Evolutionary conservation across 1,284 basidiomycete species (phyloP).

Genomic region (Moesziomyces sp.): DNA sequence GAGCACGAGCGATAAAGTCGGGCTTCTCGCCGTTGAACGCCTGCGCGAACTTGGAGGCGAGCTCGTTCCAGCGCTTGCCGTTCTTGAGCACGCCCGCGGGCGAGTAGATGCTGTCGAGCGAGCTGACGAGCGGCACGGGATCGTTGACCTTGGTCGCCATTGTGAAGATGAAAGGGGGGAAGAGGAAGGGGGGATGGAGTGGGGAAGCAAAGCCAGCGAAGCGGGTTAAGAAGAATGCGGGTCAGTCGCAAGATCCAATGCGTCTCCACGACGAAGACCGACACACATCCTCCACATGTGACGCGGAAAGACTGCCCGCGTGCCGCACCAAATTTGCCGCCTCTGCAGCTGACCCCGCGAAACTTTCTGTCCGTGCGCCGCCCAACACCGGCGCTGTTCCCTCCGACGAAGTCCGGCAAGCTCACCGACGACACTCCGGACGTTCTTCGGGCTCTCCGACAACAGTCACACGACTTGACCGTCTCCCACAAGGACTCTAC

Average conservation of each 20-base stretch:
- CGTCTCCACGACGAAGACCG: background rate
- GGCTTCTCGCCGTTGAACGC: conserved; percentile 35
- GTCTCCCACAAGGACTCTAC: background rate
- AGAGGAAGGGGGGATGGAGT: background rate
- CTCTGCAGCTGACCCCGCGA: too few species aligned
- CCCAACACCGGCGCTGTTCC: background rate
- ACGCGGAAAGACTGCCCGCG: too few species aligned
- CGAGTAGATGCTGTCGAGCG: conserved; percentile 58
- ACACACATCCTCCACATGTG: conserved; percentile 6
- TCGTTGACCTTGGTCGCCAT: conserved; percentile 41
- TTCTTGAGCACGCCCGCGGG: conserved; percentile 45
- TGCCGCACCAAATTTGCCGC: too few species aligned
- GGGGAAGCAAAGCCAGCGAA: background rate
- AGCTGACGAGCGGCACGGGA: conserved; percentile 53
- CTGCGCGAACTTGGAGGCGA: conserved; percentile 42
- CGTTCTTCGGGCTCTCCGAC: too few species aligned
- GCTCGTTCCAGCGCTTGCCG: conserved; percentile 47
- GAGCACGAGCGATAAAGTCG: conserved; percentile 64
- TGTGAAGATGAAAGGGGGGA: too few species aligned
- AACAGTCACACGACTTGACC: conserved; percentile 16
- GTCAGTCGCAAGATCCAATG: background rate
- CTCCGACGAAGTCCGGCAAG: conserved; percentile 16
- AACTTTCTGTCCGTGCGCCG: background rate
- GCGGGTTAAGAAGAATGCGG: conserved; percentile 1
- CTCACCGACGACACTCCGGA: background rate